Percentiles rank a stretch among this genome's conserved stretches.
Evolutionary conservation across 164 flowering plant genomes (phyloP).

Genomic region (Dillenia turbinata): DNA sequence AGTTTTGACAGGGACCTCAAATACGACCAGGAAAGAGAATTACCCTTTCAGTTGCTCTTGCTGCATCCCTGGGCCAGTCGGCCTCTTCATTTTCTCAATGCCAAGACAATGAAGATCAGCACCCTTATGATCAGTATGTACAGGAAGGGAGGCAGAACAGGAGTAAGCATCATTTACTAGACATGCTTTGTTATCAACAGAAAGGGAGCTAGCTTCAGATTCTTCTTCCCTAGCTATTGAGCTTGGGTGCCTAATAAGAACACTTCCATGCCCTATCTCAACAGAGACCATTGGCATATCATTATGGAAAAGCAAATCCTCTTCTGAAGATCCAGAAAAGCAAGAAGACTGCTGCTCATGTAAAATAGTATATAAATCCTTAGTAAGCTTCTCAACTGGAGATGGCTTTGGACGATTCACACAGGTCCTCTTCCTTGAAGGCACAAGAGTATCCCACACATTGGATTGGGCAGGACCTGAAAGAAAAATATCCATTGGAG

Average conservation of each 20-base stretch:
- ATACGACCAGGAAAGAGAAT: background rate
- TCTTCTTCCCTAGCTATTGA: slow-evolving; percentile 78
- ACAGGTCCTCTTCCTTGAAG: slow-evolving; percentile 89
- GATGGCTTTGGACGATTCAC: slow-evolving; percentile 71
- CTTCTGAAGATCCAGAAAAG: slow-evolving; percentile 76
- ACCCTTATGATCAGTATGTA: slow-evolving; percentile 32
- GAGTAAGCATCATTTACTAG: slow-evolving; percentile 47
- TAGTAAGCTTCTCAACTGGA: slow-evolving; percentile 88
- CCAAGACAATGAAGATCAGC: slow-evolving; percentile 19
- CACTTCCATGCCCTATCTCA: slow-evolving; percentile 96
- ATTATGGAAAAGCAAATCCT: slow-evolving; percentile 78
- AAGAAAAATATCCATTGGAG: slow-evolving; percentile 1
- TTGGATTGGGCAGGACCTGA: slow-evolving; percentile 80
- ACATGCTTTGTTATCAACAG: slow-evolving; percentile 56
- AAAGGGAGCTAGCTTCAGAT: slow-evolving; percentile 94
- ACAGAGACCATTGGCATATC: slow-evolving; percentile 87
- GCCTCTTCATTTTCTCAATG: slow-evolving; percentile 31
- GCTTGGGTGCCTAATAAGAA: slow-evolving; percentile 78
- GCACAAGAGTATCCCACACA: slow-evolving; percentile 80
- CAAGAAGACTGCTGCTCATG: slow-evolving; percentile 84
- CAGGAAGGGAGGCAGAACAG: slow-evolving; percentile 31
- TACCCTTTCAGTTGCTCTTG: slow-evolving; percentile 55
- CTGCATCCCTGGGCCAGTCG: slow-evolving; percentile 25
- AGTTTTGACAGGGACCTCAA: too few species aligned
- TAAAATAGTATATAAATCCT: slow-evolving; percentile 69